Conservation (phyloP, 169 alveolate genomes). For the Eimeria sp. region DNA sequence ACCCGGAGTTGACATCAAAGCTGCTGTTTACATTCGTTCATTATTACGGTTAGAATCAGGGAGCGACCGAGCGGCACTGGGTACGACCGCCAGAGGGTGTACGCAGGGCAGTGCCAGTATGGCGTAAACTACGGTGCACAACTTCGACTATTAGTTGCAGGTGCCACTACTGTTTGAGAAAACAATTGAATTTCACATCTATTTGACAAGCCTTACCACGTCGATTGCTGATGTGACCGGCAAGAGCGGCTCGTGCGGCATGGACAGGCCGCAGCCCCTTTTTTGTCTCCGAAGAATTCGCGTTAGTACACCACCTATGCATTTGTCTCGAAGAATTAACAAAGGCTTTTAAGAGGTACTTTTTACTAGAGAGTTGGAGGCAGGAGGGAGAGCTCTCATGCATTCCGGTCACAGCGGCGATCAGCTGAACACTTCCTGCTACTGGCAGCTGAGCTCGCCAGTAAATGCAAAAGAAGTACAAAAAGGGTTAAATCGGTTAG, state of each 20-base stretch:
- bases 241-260: slow-evolving; percentile 50
- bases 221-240: slow-evolving; percentile 24
- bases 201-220: neutral
- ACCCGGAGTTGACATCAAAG: too few species aligned
- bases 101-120: too few species aligned
- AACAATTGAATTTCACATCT: neutral
- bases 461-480: neutral
- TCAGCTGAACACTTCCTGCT: neutral
- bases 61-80: too few species aligned
- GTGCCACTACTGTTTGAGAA: neutral
- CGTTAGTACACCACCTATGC: too few species aligned
- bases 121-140: neutral
- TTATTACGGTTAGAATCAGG: too few species aligned
- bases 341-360: neutral
- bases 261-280: slow-evolving; percentile 61
- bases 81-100: too few species aligned
- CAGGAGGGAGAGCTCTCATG: neutral
- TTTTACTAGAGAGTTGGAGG: neutral
- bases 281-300: too few species aligned
- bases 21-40: too few species aligned
- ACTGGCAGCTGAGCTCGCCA: slow-evolving; percentile 10
- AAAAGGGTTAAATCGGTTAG: neutral
- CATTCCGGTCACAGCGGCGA: slow-evolving; percentile 2
- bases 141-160: neutral
- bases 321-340: too few species aligned